phyloP scores from a whole-genome alignment of 108 stramenopile species.

The Heterococcus sp. region DNA sequence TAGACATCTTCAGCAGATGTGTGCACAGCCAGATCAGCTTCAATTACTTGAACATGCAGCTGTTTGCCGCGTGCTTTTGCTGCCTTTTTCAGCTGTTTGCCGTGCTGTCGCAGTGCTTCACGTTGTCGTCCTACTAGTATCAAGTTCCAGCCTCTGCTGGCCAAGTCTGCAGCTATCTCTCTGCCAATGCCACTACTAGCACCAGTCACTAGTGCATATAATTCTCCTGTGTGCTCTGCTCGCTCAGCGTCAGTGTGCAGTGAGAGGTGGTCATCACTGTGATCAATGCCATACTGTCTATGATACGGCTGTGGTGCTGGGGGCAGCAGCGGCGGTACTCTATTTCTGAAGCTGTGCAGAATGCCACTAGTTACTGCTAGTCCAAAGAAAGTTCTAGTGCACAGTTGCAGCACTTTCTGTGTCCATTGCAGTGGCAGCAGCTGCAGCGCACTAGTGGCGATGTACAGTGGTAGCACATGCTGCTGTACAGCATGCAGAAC shows the following conservation, averaged over 20 bases:
- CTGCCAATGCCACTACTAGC: conserved; percentile 20
- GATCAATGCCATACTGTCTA: too few species aligned
- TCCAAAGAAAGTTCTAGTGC: too few species aligned
- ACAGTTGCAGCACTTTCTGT: too few species aligned
- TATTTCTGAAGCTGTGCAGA: too few species aligned
- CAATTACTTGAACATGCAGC: conserved; percentile 1
- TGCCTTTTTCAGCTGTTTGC: background rate
- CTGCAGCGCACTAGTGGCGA: too few species aligned
- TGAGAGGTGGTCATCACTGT: background rate
- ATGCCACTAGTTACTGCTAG: too few species aligned
- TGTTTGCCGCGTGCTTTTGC: background rate
- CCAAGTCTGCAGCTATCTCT: conserved; percentile 22
- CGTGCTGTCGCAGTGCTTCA: conserved; percentile 5
- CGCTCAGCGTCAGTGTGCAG: background rate
- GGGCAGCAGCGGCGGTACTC: too few species aligned
- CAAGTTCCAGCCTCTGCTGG: conserved; percentile 17
- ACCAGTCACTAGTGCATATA: conserved; percentile 28
- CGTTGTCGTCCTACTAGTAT: conserved; percentile 14
- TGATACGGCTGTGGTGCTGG: too few species aligned
- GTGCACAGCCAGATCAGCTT: conserved; percentile 12
- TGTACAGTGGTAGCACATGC: too few species aligned
- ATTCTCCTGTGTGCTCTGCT: conserved; percentile 2
- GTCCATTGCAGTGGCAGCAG: too few species aligned
- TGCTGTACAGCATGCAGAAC: too few species aligned
- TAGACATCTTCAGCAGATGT: conserved; percentile 1